Evolutionary conservation across 129 eudicot genomes (phyloP), one percentile per base, ranked within the genome.

Genomic region (Tagetes erecta): DNA sequence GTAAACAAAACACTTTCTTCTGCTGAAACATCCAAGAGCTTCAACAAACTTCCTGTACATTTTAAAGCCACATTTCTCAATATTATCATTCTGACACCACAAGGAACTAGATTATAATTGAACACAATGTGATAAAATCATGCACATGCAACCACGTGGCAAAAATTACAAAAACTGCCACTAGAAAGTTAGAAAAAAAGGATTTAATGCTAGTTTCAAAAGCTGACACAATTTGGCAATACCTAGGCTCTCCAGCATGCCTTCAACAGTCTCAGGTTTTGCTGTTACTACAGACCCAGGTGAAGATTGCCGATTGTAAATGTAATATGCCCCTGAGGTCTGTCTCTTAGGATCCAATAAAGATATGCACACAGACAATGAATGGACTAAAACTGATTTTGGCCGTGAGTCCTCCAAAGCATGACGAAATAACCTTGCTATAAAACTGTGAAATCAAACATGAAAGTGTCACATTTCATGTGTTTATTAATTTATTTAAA

Each of bases 171-270:
- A 27, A 67, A 27, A 46, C 56, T 33, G 51, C 4, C 47, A 46
- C 51, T 9, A 58, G 1, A 46, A 35, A 37, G 40, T 35, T 31
- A 36, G 8, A 36, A 44, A 59, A 55, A 71, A 13, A 34, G 6
- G 10, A 35, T 7, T 35, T n/a, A 12, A 14, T 40, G 2, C 7
- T 8, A 60, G 14, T 60, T 45, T 11, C 55, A 73, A 73, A 44
- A 44, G 41, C 76, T 10, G 47, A 31, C 52, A 35, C n/a, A 3
- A 37, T 13, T 4, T 45, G 33, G 57, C 35, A 71, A 70, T 78
- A 90, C 98, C 98, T 78, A 94, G 63, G 87, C 91, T 85, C 81
- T 82, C 97, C 80, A 94, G 68, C 97, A 94, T 90, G 91, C 98
- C 97, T 70, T 91, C 89, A 52, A 94, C 96, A 49, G 91, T 88